Conservation (phyloP, 2,329 filamentous ascomycete genomes). For the Cercospora zeae-maydis region DNA sequence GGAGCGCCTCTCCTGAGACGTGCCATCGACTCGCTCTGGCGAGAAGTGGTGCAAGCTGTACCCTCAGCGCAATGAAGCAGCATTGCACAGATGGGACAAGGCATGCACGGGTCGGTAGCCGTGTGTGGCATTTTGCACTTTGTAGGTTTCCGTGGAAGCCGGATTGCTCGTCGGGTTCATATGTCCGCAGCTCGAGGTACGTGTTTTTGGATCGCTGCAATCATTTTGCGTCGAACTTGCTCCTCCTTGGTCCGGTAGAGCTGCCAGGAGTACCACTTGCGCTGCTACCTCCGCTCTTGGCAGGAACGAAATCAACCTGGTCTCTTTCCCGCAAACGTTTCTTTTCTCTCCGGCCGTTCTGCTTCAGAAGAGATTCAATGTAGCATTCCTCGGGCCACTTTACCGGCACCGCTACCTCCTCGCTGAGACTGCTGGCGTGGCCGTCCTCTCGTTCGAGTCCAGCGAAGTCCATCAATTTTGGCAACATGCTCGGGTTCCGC, state of each 20-base stretch:
- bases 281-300: slow-evolving; percentile 14
- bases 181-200: too few species aligned
- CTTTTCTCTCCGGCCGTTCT: slow-evolving; percentile 41
- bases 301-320: slow-evolving; percentile 34
- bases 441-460: slow-evolving; percentile 55
- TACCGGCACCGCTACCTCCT: slow-evolving; percentile 38
- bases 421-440: slow-evolving; percentile 59
- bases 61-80: background rate
- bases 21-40: background rate
- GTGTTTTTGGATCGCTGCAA: background rate
- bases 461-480: slow-evolving; percentile 70
- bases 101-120: background rate
- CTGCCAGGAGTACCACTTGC: slow-evolving; percentile 4
- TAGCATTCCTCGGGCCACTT: slow-evolving; percentile 45
- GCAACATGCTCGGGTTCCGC: slow-evolving; percentile 67
- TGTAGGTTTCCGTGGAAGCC: background rate
- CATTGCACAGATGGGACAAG: background rate
- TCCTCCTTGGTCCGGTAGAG: slow-evolving; percentile 8
- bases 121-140: background rate
- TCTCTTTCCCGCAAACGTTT: slow-evolving; percentile 35
- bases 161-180: background rate
- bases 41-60: background rate
- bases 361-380: slow-evolving; percentile 34
- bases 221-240: slow-evolving; percentile 19
- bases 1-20: background rate